Evolutionary conservation across 1,139 yeast genomes (phyloP).

Genomic region (Blastobotrys capitulatus): DNA sequence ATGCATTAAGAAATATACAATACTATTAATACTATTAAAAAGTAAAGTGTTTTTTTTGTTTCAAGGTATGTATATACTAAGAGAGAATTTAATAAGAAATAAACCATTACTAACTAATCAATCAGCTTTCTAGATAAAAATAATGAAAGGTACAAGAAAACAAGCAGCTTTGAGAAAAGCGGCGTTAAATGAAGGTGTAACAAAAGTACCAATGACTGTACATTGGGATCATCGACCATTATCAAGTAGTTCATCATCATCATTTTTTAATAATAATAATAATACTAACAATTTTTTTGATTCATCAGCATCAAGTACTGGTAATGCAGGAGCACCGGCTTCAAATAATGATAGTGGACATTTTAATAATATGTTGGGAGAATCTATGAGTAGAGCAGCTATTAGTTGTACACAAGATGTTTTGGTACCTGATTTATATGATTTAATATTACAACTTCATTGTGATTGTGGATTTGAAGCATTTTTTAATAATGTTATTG

Average conservation of each 20-base stretch:
- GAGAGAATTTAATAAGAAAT: too few relatives aligned
- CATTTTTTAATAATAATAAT: slow-evolving; percentile 7
- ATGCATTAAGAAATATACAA: too few relatives aligned
- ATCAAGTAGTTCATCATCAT: slow-evolving; percentile 5
- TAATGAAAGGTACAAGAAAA: background rate
- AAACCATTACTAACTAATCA: too few relatives aligned
- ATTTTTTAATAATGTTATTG: slow-evolving; percentile 28
- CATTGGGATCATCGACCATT: slow-evolving; percentile 10
- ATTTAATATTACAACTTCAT: slow-evolving; percentile 28
- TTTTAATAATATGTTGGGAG: background rate
- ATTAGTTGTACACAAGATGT: slow-evolving; percentile 6
- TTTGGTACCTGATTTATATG: slow-evolving; percentile 26
- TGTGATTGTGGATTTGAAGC: slow-evolving; percentile 32
- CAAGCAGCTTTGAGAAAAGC: background rate
- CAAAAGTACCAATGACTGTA: slow-evolving; percentile 2
- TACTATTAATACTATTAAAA: too few relatives aligned
- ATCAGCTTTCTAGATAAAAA: too few relatives aligned
- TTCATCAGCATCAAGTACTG: background rate
- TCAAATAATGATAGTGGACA: background rate
- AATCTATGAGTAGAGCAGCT: slow-evolving; percentile 3
- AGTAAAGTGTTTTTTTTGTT: too few relatives aligned
- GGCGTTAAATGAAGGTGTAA: background rate
- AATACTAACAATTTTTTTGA: background rate
- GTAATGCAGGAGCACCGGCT: background rate
- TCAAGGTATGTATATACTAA: too few relatives aligned